These are phyloP conservation scores for Serendipita indica DNA, from an alignment of 768 basidiomycete species.

Conservation along the genomic window DNA sequence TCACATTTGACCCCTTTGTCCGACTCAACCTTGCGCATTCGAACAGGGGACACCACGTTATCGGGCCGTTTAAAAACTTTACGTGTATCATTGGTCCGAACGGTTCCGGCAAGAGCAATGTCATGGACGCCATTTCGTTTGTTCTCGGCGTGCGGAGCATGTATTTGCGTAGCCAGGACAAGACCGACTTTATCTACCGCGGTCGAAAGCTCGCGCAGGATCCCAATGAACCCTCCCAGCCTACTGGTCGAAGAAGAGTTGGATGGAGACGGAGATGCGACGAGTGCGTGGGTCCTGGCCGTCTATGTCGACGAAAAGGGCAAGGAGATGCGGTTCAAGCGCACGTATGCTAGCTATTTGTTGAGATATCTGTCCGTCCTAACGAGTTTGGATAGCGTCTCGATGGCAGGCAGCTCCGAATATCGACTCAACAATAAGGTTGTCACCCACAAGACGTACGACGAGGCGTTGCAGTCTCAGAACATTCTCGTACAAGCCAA, in stretches of 20 bases:
- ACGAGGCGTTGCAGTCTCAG: slow-evolving; percentile 68
- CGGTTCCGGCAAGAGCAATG: slow-evolving; percentile 96
- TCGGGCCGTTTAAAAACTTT: slow-evolving; percentile 86
- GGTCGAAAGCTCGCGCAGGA: slow-evolving; percentile 48
- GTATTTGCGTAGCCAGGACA: slow-evolving; percentile 80
- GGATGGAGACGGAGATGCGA: slow-evolving; percentile 69
- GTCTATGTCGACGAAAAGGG: slow-evolving; percentile 62
- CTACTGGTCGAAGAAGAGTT: slow-evolving; percentile 33
- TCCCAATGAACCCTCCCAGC: slow-evolving; percentile 27
- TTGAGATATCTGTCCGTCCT: not conserved
- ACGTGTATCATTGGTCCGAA: slow-evolving; percentile 96
- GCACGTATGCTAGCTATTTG: slow-evolving; percentile 51
- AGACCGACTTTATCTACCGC: slow-evolving; percentile 92
- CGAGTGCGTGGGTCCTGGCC: slow-evolving; percentile 91
- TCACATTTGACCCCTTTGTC: not conserved
- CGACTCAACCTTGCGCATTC: slow-evolving; percentile 9
- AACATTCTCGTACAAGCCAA: slow-evolving; percentile 98
- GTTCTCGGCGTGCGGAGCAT: slow-evolving; percentile 93
- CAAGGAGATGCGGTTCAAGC: slow-evolving; percentile 81
- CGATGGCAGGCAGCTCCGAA: slow-evolving; percentile 73
- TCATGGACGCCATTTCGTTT: slow-evolving; percentile 99
- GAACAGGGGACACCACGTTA: slow-evolving; percentile 59
- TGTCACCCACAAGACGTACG: slow-evolving; percentile 82
- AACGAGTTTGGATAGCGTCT: slow-evolving; percentile 42
- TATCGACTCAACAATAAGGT: slow-evolving; percentile 72